phyloP scores from a whole-genome alignment of 768 basidiomycete species.

The Suillus ampliporus region DNA sequence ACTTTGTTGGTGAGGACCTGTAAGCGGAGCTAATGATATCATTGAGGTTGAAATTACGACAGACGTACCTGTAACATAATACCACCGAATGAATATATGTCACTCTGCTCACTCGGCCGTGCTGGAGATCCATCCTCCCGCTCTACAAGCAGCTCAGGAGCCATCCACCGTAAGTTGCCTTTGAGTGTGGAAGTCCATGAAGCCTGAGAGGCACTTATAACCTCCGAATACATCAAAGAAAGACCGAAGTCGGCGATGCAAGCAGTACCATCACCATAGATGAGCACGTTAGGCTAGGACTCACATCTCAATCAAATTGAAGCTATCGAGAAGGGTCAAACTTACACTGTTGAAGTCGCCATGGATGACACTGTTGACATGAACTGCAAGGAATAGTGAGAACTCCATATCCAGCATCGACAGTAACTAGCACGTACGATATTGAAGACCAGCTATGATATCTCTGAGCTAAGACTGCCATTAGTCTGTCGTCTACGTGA shows the following conservation, averaged over 20 bases:
- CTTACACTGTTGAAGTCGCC: slow-evolving; percentile 15
- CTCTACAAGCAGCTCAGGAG: slow-evolving; percentile 40
- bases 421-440: not conserved
- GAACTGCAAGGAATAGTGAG: not conserved
- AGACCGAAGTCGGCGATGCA: slow-evolving; percentile 51
- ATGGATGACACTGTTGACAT: slow-evolving; percentile 2
- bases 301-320: not conserved
- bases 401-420: not conserved
- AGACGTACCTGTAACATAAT: slow-evolving; percentile 29
- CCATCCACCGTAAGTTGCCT: slow-evolving; percentile 50
- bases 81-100: slow-evolving; percentile 51
- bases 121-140: not conserved
- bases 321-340: not conserved
- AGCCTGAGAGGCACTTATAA: slow-evolving; percentile 27
- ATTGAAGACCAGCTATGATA: not conserved
- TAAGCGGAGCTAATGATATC: not conserved
- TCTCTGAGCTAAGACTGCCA: not conserved
- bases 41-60: slow-evolving; percentile 26
- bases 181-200: slow-evolving; percentile 3
- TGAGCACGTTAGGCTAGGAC: slow-evolving; percentile 28
- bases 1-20: not conserved
- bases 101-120: slow-evolving; percentile 26
- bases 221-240: slow-evolving; percentile 43
- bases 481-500: not conserved
- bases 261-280: slow-evolving; percentile 44